These are phyloP conservation scores for Solanum hybrid DNA, from an alignment of 305 asterid genomes.

Conservation along the genomic window DNA sequence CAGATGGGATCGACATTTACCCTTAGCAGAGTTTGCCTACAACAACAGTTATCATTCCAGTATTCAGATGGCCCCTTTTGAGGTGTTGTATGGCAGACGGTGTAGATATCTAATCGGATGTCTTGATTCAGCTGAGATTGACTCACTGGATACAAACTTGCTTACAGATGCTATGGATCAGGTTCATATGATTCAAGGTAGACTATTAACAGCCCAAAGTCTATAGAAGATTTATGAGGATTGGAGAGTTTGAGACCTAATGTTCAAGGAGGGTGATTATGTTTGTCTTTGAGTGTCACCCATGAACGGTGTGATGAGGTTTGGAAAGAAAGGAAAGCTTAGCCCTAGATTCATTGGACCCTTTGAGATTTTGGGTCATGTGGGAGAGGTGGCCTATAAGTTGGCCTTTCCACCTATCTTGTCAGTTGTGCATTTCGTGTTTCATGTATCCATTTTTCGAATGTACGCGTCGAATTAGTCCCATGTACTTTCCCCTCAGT, in stretches of 20 bases:
- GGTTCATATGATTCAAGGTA: background rate
- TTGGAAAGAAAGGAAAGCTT: background rate
- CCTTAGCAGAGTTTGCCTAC: background rate
- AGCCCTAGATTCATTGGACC: background rate
- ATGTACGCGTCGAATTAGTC: background rate
- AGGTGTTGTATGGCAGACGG: background rate
- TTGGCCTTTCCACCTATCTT: too few relatives aligned
- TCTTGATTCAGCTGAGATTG: background rate
- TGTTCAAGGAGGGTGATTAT: background rate
- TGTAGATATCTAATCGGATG: background rate
- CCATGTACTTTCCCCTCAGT: background rate
- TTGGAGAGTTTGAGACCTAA: background rate
- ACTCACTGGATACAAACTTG: background rate
- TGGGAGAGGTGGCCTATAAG: background rate
- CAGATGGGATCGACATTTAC: background rate
- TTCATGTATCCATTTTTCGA: background rate
- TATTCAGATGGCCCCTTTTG: background rate
- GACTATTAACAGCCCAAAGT: background rate
- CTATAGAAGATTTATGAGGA: background rate
- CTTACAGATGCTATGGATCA: background rate
- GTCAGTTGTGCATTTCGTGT: background rate
- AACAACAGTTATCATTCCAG: too few relatives aligned
- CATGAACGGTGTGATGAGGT: background rate
- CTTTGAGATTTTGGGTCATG: background rate
- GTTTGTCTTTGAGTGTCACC: background rate